Conservation (phyloP, 1,139 yeast species). For the Magnusiomyces starmeri region DNA sequence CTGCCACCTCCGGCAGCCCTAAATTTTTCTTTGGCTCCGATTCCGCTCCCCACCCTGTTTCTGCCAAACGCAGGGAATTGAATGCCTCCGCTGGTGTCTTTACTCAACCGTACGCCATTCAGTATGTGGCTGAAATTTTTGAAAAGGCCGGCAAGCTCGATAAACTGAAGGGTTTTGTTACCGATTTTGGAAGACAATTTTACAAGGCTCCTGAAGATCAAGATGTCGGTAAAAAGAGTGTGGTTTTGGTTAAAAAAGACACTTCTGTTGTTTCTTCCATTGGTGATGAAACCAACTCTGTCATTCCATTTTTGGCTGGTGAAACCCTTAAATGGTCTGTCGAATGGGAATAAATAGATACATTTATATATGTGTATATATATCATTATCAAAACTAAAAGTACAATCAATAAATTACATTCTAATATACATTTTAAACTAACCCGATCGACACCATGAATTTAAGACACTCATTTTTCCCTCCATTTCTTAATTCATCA, state of each 20-base stretch:
- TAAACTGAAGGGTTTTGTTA: slow-evolving; percentile 64
- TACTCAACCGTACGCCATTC: slow-evolving; percentile 76
- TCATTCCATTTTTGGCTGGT: slow-evolving; percentile 91
- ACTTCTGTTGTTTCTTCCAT: slow-evolving; percentile 51
- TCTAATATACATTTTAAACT: slow-evolving; percentile 23
- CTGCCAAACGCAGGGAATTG: slow-evolving; percentile 62
- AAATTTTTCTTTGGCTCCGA: slow-evolving; percentile 96
- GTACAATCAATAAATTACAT: background rate
- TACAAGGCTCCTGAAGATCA: slow-evolving; percentile 42
- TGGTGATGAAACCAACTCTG: slow-evolving; percentile 42
- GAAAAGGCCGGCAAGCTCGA: slow-evolving; percentile 58
- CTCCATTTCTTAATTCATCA: slow-evolving; percentile 28
- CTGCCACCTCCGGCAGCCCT: slow-evolving; percentile 88
- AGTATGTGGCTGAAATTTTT: slow-evolving; percentile 83
- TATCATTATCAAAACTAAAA: background rate
- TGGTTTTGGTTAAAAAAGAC: slow-evolving; percentile 40
- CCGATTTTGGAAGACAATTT: slow-evolving; percentile 63
- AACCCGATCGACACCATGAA: slow-evolving; percentile 46
- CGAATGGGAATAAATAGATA: slow-evolving; percentile 47
- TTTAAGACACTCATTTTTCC: slow-evolving; percentile 38
- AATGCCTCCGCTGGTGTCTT: slow-evolving; percentile 97
- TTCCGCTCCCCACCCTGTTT: slow-evolving; percentile 91
- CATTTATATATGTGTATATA: background rate
- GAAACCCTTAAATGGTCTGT: slow-evolving; percentile 65
- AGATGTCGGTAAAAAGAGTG: slow-evolving; percentile 26